Base-by-base conservation (phyloP, 2,329 filamentous ascomycete species). In the Fusarium illudens region DNA sequence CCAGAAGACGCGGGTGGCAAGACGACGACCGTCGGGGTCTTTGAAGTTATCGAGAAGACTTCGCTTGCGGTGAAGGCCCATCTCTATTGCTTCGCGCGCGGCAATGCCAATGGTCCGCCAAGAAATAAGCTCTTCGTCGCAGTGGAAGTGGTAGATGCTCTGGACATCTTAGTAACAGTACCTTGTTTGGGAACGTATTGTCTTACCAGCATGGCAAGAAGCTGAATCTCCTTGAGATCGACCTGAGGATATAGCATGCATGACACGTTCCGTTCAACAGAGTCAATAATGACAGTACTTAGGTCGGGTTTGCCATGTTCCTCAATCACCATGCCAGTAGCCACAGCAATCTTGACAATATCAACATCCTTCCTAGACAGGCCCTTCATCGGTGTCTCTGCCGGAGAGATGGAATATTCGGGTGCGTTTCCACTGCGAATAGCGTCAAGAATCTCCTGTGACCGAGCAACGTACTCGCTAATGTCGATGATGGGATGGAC, bases 101-200 rank as follows among this genome's bases (percentile, higher is more conserved):
- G 83, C 83, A 22, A 84, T 75, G 0, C 82, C 81, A 37, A 84
- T 84, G 1, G 81, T 75, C 1, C 83, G 79, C 82, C 83, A 84
- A 0, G 83, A 79, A 0, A 84, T 77, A 1, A 85, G 76, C 54
- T 86, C 84, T 27, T 86, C 82, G 50, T 84, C 84, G 11, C 78
- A 78, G 60, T 84, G 78, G 33, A 82, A 81, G 64, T 81, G 78
- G 62, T 80, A 81, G 2, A 80, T 79, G 60, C 78, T 80, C 78
- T 80, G 4, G 2, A 2, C 1, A 19, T 5, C 0, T 58, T 15
- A 36, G 42, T 2, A 19, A 13, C 8, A 0, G 0, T 1, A 12
- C 10, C 11, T n/a, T 32, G 6, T 8, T 20, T 3, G 33, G 11
- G 4, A n/a, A 15, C 8, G 13, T 17, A 4, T 3, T 3, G 1